These are phyloP conservation scores for Carex arenaria DNA, from an alignment of 202 grass and related monocot genomes.

Conservation along the genomic window DNA sequence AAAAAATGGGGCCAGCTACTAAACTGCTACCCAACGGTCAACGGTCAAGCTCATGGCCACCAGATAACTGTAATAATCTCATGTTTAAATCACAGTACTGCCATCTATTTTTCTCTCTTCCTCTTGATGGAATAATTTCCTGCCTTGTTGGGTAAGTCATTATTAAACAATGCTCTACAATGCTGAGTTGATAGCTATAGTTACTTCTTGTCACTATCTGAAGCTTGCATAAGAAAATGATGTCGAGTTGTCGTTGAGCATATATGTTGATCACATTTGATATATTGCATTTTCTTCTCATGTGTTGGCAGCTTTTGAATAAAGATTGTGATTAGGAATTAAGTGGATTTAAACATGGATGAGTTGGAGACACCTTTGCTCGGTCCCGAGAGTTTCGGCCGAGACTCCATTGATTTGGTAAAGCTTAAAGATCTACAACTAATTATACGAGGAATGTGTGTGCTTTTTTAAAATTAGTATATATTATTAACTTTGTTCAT, in stretches of 20 bases:
- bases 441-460: not conserved
- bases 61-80: not conserved
- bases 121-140: not conserved
- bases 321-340: not conserved
- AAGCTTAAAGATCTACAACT: not conserved
- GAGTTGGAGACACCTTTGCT: constrained; percentile 48
- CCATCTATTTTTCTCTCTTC: not conserved
- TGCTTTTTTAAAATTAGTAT: not conserved
- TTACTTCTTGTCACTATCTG: not conserved
- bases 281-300: not conserved
- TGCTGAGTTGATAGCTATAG: not conserved
- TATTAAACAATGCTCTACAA: not conserved
- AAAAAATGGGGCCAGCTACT: constrained; percentile 1
- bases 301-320: not conserved
- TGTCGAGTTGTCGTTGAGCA: not conserved
- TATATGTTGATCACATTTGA: not conserved
- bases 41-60: constrained; percentile 12
- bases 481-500: constrained; percentile 11
- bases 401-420: constrained; percentile 56
- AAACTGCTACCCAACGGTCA: constrained; percentile 31
- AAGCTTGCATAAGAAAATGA: not conserved
- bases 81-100: constrained; percentile 4
- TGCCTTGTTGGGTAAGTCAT: constrained; percentile 11
- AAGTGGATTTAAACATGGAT: constrained; percentile 29
- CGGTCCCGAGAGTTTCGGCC: constrained; percentile 38